These are phyloP conservation scores for Crucibulum laeve DNA, from an alignment of 768 basidiomycete genomes.

Conservation along the genomic window DNA sequence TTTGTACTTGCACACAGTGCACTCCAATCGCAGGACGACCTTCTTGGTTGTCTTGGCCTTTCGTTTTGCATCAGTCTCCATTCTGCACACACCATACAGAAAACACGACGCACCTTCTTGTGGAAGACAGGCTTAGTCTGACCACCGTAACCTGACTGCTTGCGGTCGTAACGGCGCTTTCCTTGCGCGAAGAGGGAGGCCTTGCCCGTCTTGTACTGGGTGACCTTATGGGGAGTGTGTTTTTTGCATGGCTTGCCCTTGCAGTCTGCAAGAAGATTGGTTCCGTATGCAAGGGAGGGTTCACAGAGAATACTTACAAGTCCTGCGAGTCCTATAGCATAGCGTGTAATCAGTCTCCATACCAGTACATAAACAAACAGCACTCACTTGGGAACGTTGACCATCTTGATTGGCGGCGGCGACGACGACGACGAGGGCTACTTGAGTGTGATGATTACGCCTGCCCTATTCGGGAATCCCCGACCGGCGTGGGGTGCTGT, in stretches of 20 bases:
- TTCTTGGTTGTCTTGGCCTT: constrained; percentile 99
- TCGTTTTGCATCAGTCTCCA: background rate
- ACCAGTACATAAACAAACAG: background rate
- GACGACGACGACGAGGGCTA: constrained; percentile 32
- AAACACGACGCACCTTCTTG: constrained; percentile 76
- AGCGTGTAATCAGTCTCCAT: constrained; percentile 11
- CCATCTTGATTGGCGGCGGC: constrained; percentile 62
- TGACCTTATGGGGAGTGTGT: constrained; percentile 99
- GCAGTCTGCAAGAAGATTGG: constrained; percentile 54
- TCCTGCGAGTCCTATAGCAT: constrained; percentile 76
- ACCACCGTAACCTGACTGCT: constrained; percentile 98
- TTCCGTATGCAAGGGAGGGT: constrained; percentile 3
- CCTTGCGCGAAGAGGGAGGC: constrained; percentile 97
- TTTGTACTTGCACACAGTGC: constrained; percentile 98
- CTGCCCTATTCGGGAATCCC: constrained; percentile 25
- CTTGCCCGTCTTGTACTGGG: constrained; percentile 99
- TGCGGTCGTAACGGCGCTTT: constrained; percentile 99
- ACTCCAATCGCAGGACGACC: constrained; percentile 96
- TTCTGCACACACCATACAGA: background rate
- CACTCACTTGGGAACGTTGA: constrained; percentile 92
- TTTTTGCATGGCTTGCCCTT: constrained; percentile 96
- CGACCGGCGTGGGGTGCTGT: constrained; percentile 27
- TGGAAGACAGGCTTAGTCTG: constrained; percentile 99
- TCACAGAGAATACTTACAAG: constrained; percentile 61
- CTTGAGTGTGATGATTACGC: constrained; percentile 28